phyloP scores from a whole-genome alignment of 2,329 filamentous ascomycete genomes.

The Paecilomyces sp. region DNA sequence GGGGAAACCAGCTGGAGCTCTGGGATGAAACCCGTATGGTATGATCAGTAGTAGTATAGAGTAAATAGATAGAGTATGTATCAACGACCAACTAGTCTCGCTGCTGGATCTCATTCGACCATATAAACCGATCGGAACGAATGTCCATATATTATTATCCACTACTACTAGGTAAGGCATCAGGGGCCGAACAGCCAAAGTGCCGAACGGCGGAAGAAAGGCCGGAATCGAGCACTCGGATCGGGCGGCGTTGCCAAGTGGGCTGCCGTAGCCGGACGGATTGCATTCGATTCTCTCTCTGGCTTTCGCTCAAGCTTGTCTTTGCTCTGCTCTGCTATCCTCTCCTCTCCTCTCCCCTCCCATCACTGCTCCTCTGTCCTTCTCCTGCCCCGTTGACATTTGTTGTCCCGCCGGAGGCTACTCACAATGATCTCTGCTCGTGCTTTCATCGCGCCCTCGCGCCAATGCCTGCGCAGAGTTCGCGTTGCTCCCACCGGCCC shows the following conservation, averaged over 20 bases:
- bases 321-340: conserved; percentile 4
- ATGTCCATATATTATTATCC: background rate
- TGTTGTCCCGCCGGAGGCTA: conserved; percentile 15
- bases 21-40: background rate
- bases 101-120: no score
- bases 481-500: conserved; percentile 40
- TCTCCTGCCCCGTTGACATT: conserved; percentile 17
- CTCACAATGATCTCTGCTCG: conserved; percentile 75
- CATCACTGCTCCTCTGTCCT: conserved; percentile 4
- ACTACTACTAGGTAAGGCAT: no score
- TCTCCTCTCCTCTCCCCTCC: background rate
- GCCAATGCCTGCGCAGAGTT: conserved; percentile 70
- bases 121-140: background rate
- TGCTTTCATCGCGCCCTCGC: conserved; percentile 66
- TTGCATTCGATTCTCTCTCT: background rate
- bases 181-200: conserved; percentile 3
- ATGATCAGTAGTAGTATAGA: no score
- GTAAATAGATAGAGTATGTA: no score
- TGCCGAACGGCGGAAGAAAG: conserved; percentile 11
- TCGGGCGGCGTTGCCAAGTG: conserved; percentile 14
- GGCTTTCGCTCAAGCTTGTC: conserved; percentile 5
- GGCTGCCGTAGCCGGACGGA: background rate
- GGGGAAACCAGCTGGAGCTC: background rate
- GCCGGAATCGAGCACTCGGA: conserved; percentile 9
- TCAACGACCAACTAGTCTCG: no score